Base-by-base conservation (phyloP, 2,329 filamentous ascomycete genomes). In the Chrysosporium keratinophilum region DNA sequence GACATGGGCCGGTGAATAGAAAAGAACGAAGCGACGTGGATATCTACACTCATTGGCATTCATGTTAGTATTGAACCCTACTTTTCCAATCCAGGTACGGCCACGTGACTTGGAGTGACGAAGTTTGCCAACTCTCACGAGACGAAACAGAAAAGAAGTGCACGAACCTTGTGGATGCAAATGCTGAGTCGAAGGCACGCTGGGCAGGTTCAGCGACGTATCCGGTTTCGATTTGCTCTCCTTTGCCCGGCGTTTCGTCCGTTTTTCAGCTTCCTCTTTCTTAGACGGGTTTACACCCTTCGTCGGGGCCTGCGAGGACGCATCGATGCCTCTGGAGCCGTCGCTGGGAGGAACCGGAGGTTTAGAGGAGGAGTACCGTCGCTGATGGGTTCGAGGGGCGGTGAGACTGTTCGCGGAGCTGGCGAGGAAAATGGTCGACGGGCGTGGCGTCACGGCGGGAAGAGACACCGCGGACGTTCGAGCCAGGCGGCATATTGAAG, bases 1-100 rank as follows among this genome's bases (percentile, higher is more conserved):
- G 88, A 95, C 65, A 98, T 91, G 44, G 93, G 93, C 57, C 93
- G 84, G 72, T 98, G 88, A 60, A 95, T 85, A 58, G 90, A 94
- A 76, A 97, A 97, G 78, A 98, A 97, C 56, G 85, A 85, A 6
- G 91, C 93, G 44, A 95, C 77, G 59, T 86, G 84, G 57, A 97
- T 79, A 65, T 94, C 93, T 97, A 60, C 4, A 58, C 48, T 50
- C 11, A 48, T 44, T 42, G 7, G 6, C 3, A n/a, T 12, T 12
- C 48, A 52, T 15, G 61, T 65, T 58, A 59, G 59, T 34, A 45
- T 23, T 41, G 50, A 34, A 39, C 43, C 23, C 14, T 17, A 47
- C 15, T 40, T 31, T n/a, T 17, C 40, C 9, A 35, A 7, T 14
- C 6, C 12, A 31, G 11, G 10, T 2, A 33, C 2, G 50, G 35